phyloP scores from a whole-genome alignment of 805 yeast species.

The Saccharomycopsis sp. region DNA sequence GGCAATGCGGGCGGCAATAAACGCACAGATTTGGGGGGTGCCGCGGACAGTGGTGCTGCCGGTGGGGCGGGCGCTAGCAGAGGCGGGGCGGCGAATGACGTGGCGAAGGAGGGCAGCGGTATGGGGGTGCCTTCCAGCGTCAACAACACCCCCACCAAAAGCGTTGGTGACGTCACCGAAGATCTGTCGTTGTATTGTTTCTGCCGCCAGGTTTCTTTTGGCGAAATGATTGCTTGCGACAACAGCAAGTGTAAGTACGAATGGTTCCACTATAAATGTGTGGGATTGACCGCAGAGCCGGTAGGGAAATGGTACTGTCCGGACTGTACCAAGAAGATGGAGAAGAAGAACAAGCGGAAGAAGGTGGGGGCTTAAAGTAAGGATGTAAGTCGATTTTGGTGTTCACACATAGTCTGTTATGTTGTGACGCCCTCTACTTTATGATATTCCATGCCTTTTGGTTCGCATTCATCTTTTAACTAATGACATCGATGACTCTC shows the following conservation, averaged over 20 bases:
- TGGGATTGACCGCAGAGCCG: slow-evolving; percentile 83
- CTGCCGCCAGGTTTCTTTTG: slow-evolving; percentile 91
- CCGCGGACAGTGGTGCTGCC: slow-evolving; percentile 8
- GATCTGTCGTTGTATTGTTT: slow-evolving; percentile 44
- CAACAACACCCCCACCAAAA: slow-evolving; percentile 8
- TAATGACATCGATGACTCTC: no score
- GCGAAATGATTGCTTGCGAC: slow-evolving; percentile 96
- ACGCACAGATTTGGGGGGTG: slow-evolving; percentile 3
- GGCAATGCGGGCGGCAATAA: slow-evolving; percentile 12
- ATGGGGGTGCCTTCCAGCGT: slow-evolving; percentile 1
- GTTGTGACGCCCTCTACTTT: no score
- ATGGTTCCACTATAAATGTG: slow-evolving; percentile 76
- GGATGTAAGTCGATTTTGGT: no score
- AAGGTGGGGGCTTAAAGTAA: neutral
- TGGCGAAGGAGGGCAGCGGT: neutral
- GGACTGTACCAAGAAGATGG: slow-evolving; percentile 48
- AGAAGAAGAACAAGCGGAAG: slow-evolving; percentile 27
- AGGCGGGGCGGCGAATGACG: slow-evolving; percentile 2
- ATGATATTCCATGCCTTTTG: no score
- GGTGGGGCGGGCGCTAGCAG: slow-evolving; percentile 11
- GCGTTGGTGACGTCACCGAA: slow-evolving; percentile 14
- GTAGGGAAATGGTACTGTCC: slow-evolving; percentile 94
- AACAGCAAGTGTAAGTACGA: slow-evolving; percentile 58
- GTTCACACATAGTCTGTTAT: no score
- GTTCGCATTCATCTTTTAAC: no score